These are phyloP conservation scores for Microsporum canis DNA, from an alignment of 2,329 filamentous ascomycete genomes.

Conservation along the genomic window DNA sequence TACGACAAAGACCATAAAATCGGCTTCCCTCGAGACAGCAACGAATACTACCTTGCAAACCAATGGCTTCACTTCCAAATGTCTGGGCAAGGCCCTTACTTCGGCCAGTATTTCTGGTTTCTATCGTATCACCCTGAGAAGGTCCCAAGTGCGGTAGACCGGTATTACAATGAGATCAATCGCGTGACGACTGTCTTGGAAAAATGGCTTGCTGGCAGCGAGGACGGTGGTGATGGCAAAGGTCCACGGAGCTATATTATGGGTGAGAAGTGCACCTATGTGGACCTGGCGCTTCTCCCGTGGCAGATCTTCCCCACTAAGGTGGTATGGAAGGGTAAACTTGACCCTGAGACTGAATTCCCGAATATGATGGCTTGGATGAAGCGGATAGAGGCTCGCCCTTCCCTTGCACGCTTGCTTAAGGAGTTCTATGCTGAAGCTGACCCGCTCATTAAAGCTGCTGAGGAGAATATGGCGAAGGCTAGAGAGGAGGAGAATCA, in stretches of 20 bases:
- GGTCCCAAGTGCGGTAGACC: slow-evolving; percentile 34
- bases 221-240: slow-evolving; percentile 12
- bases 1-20: slow-evolving; percentile 37
- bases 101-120: slow-evolving; percentile 35
- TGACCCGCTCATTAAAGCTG: not conserved
- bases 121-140: slow-evolving; percentile 30
- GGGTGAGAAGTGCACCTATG: slow-evolving; percentile 34
- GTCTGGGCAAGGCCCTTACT: slow-evolving; percentile 27
- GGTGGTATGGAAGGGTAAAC: not conserved
- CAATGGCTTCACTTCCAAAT: slow-evolving; percentile 39
- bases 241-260: slow-evolving; percentile 29
- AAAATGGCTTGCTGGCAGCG: slow-evolving; percentile 20
- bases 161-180: slow-evolving; percentile 39
- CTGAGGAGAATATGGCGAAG: not conserved
- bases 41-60: slow-evolving; percentile 27
- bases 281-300: slow-evolving; percentile 29
- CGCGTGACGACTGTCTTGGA: slow-evolving; percentile 40
- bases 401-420: slow-evolving; percentile 8
- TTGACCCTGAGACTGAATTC: slow-evolving; percentile 10
- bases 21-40: slow-evolving; percentile 28
- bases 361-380: slow-evolving; percentile 16
- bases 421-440: not conserved
- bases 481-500: not conserved
- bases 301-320: slow-evolving; percentile 7
- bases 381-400: slow-evolving; percentile 11